These are phyloP conservation scores for Colletotrichum sp. DNA, from an alignment of 2,329 filamentous ascomycete genomes.

Conservation along the genomic window DNA sequence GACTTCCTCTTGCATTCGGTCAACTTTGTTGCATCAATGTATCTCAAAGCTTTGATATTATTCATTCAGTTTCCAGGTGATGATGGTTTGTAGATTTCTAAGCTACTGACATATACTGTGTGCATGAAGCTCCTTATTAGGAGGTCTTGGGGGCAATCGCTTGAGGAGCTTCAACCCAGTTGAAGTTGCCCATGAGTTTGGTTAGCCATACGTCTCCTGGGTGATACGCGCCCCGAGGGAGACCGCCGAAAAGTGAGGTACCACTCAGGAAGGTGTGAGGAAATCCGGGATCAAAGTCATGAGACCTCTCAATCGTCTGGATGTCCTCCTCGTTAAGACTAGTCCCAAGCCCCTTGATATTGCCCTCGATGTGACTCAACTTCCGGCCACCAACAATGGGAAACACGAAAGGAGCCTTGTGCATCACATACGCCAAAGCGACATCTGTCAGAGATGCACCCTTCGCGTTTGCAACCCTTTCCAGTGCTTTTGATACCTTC, in stretches of 20 bases:
- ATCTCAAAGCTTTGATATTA: not conserved
- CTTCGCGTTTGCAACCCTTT: not conserved
- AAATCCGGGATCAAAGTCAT: constrained; percentile 45
- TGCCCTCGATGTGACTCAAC: constrained; percentile 62
- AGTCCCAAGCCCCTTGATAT: constrained; percentile 61
- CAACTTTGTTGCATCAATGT: rapidly evolving
- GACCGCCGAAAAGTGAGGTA: not conserved
- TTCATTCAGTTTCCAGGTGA: too few relatives aligned
- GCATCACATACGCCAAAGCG: constrained; percentile 65
- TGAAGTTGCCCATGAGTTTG: not conserved
- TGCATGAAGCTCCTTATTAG: not conserved
- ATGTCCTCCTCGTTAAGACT: constrained; percentile 58
- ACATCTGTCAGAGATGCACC: not conserved
- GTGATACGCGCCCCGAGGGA: not conserved
- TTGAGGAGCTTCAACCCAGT: not conserved
- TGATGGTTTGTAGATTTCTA: not conserved
- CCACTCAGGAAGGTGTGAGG: not conserved
- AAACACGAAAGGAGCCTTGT: constrained; percentile 64
- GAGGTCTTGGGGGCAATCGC: not conserved
- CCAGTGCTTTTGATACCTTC: not conserved
- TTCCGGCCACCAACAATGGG: constrained; percentile 66
- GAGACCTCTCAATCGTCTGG: constrained; percentile 57
- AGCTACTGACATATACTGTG: not conserved
- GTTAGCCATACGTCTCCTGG: not conserved
- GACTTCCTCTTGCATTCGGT: not conserved